A percentile compares a stretch with the other conserved stretches of the same genome.
Evolutionary conservation across 805 yeast genomes (phyloP).

Genomic region (Maudiozyma pseudohumilis): DNA sequence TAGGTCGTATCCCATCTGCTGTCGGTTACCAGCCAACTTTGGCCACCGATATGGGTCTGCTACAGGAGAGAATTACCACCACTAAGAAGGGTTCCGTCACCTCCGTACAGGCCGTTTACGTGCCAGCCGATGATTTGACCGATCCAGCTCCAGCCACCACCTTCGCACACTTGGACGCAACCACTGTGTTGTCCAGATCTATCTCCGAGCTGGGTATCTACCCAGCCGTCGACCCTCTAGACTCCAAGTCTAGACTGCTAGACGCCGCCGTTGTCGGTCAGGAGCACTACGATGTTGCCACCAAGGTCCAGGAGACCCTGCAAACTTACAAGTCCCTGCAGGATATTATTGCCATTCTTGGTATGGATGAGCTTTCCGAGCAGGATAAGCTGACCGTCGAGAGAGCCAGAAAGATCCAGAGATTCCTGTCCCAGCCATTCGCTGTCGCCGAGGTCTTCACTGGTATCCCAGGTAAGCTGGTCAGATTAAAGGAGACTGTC

Average conservation of each 20-base stretch:
- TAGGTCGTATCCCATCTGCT: conserved; percentile 99
- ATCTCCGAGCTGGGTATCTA: conserved; percentile 99
- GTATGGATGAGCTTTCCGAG: conserved; percentile 99
- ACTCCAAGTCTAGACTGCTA: conserved; percentile 96
- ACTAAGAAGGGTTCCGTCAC: conserved; percentile 99
- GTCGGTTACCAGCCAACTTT: conserved; percentile 99
- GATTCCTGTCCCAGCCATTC: conserved; percentile 99
- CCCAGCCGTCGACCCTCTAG: conserved; percentile 99
- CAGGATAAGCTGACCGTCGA: conserved; percentile 97
- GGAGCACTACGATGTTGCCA: conserved; percentile 96
- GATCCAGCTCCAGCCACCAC: conserved; percentile 99
- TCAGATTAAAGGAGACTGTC: conserved; percentile 91
- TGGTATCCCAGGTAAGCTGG: conserved; percentile 97
- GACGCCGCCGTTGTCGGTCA: conserved; percentile 96
- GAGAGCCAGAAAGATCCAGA: conserved; percentile 99
- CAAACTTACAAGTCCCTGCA: conserved; percentile 99
- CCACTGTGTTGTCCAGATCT: conserved; percentile 99
- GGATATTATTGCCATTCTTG: conserved; percentile 99
- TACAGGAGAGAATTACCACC: conserved; percentile 99
- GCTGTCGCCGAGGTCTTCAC: conserved; percentile 99
- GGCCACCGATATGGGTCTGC: conserved; percentile 99
- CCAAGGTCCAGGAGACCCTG: conserved; percentile 92
- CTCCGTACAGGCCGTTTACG: conserved; percentile 99
- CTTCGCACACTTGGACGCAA: conserved; percentile 99
- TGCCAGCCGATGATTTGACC: conserved; percentile 99